Evolutionary conservation across 352 stramenopile genomes (phyloP).

Genomic region (Blastocystis sp.): DNA sequence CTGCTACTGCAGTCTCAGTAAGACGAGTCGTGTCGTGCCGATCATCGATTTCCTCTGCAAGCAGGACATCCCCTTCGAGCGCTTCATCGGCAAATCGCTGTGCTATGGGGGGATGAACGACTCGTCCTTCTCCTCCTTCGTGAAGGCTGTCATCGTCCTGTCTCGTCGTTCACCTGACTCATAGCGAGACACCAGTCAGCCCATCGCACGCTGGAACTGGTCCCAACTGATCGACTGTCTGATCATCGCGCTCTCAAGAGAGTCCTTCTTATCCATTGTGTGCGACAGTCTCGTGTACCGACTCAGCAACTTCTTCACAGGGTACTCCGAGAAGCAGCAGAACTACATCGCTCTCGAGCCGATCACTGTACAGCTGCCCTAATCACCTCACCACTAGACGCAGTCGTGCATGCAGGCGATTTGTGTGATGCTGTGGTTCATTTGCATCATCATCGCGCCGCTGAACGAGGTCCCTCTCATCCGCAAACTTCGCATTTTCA

Average conservation of each 20-base stretch:
- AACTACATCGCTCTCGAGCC: not conserved
- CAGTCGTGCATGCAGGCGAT: constrained; percentile 16
- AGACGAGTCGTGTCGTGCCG: not conserved
- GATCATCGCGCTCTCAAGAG: constrained; percentile 20
- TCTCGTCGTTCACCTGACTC: not conserved
- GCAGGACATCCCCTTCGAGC: constrained; percentile 51
- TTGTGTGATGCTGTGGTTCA: constrained; percentile 57
- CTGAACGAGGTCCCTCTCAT: not conserved
- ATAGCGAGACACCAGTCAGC: constrained; percentile 32
- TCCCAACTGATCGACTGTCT: constrained; percentile 31
- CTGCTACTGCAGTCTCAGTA: constrained; percentile 19
- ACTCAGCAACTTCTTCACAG: not conserved
- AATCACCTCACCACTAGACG: not conserved
- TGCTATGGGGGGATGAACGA: not conserved
- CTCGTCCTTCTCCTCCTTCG: not conserved
- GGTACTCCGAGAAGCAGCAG: not conserved
- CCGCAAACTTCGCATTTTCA: constrained; percentile 37
- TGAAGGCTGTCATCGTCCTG: not conserved
- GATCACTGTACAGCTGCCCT: constrained; percentile 1
- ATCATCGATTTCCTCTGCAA: constrained; percentile 32
- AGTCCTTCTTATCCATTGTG: not conserved
- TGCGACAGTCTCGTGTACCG: not conserved
- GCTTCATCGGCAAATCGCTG: constrained; percentile 23
- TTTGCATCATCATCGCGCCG: constrained; percentile 15
- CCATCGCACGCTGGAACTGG: constrained; percentile 17